phyloP scores from a whole-genome alignment of 2,329 filamentous ascomycete species.

The Ciborinia camelliae region DNA sequence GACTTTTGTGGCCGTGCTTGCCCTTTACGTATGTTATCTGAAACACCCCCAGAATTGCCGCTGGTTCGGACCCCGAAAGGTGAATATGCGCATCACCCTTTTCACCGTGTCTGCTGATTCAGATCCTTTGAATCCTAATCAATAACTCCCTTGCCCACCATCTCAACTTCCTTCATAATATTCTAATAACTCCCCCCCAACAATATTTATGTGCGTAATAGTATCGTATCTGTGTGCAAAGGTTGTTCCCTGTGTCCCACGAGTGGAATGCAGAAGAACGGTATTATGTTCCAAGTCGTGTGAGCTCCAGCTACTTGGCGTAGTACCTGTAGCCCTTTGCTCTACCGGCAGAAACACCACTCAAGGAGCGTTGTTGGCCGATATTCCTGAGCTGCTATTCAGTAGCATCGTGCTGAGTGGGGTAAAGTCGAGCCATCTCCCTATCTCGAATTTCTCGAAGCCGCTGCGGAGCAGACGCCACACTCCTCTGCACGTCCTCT shows the following conservation, averaged over 20 bases:
- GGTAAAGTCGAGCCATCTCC: not conserved
- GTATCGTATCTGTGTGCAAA: not conserved
- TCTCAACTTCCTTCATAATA: too few species aligned
- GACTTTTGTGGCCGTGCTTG: not conserved
- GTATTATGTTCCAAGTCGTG: constrained; percentile 1
- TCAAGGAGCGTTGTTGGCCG: not conserved
- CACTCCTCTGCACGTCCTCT: not conserved
- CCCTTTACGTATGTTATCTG: too few species aligned
- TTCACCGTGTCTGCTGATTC: not conserved
- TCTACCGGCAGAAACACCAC: not conserved
- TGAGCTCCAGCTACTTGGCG: not conserved
- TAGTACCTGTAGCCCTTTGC: too few species aligned
- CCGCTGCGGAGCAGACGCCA: not conserved
- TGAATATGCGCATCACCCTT: not conserved
- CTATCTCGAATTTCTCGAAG: not conserved
- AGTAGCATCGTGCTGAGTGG: not conserved
- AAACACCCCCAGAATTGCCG: too few species aligned
- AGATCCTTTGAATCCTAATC: not conserved
- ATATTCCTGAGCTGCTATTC: not conserved
- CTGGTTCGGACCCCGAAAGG: not conserved
- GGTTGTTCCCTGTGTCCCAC: not conserved
- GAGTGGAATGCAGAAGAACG: not conserved
- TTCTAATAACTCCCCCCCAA: not conserved
- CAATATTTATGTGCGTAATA: not conserved
- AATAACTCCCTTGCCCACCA: too few species aligned